These are phyloP conservation scores for Pseudogymnoascus verrucosus DNA, from an alignment of 2,329 filamentous ascomycete genomes.

Conservation along the genomic window DNA sequence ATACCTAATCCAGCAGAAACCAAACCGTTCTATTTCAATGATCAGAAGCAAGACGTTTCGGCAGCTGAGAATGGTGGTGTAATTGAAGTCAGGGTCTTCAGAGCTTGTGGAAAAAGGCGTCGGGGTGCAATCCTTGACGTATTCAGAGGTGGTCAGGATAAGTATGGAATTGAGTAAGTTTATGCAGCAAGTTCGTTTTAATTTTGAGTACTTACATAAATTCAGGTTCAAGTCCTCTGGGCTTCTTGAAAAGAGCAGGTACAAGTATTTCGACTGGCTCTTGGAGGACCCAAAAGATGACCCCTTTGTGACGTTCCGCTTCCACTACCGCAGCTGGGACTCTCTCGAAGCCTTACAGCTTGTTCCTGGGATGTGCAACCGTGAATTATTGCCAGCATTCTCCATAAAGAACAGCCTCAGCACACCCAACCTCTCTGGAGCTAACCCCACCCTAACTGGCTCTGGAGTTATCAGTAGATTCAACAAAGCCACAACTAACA, in stretches of 20 bases:
- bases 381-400: conserved; percentile 16
- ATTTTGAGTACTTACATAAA: background rate
- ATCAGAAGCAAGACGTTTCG: conserved; percentile 23
- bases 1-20: conserved; percentile 36
- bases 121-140: conserved; percentile 34
- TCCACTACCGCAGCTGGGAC: conserved; percentile 48
- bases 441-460: background rate
- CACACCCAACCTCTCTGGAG: conserved; percentile 5
- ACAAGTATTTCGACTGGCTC: conserved; percentile 32
- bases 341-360: conserved; percentile 42
- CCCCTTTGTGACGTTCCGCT: conserved; percentile 46
- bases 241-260: conserved; percentile 35
- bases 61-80: conserved; percentile 46
- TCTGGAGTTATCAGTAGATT: background rate
- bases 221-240: conserved; percentile 44
- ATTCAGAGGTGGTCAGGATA: conserved; percentile 39
- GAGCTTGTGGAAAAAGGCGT: conserved; percentile 40
- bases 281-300: conserved; percentile 43
- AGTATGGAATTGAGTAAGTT: conserved; percentile 47
- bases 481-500: background rate
- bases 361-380: conserved; percentile 24
- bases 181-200: conserved; percentile 7
- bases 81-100: conserved; percentile 46
- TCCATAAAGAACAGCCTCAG: conserved; percentile 14
- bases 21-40: conserved; percentile 43